Evolutionary conservation across 352 stramenopile genomes (phyloP).

Genomic region (Halophytophthora batemanensis): DNA sequence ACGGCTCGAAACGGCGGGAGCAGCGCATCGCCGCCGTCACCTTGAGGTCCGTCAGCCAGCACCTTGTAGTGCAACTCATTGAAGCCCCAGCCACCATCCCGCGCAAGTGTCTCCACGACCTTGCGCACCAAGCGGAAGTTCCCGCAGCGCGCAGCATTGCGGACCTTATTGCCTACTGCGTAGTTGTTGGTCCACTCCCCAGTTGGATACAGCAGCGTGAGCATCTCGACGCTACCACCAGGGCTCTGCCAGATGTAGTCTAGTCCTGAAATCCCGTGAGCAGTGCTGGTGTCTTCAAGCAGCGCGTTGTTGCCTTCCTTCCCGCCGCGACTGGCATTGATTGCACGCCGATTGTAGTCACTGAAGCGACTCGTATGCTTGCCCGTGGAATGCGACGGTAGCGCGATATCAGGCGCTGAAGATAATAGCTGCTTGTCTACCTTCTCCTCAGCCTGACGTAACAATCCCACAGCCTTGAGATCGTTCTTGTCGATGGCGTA

Average conservation of each 20-base stretch:
- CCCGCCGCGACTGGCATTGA: constrained; percentile 77
- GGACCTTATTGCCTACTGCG: constrained; percentile 27
- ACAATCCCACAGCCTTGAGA: constrained; percentile 34
- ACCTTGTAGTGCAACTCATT: constrained; percentile 65
- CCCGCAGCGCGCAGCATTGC: constrained; percentile 29
- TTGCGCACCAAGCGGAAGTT: constrained; percentile 48
- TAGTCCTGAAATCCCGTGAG: constrained; percentile 8
- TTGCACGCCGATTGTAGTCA: constrained; percentile 77
- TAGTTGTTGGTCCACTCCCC: constrained; percentile 47
- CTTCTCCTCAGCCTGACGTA: constrained; percentile 46
- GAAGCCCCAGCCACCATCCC: constrained; percentile 53
- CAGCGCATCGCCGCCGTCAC: constrained; percentile 15
- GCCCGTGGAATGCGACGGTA: constrained; percentile 72
- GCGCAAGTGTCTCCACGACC: constrained; percentile 50
- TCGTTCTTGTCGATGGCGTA: constrained; percentile 68
- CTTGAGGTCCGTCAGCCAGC: constrained; percentile 34
- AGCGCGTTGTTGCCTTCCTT: constrained; percentile 80
- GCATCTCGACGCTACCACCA: constrained; percentile 51
- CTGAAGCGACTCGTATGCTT: constrained; percentile 76
- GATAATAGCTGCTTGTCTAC: constrained; percentile 43
- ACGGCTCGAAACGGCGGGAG: constrained; percentile 53
- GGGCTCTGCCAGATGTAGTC: constrained; percentile 43
- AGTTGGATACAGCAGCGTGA: constrained; percentile 64
- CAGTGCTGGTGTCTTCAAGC: constrained; percentile 31
- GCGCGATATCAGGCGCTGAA: constrained; percentile 40